Evolutionary conservation across 352 stramenopile species (phyloP).

Genomic region (Globisporangium paroecandrum): DNA sequence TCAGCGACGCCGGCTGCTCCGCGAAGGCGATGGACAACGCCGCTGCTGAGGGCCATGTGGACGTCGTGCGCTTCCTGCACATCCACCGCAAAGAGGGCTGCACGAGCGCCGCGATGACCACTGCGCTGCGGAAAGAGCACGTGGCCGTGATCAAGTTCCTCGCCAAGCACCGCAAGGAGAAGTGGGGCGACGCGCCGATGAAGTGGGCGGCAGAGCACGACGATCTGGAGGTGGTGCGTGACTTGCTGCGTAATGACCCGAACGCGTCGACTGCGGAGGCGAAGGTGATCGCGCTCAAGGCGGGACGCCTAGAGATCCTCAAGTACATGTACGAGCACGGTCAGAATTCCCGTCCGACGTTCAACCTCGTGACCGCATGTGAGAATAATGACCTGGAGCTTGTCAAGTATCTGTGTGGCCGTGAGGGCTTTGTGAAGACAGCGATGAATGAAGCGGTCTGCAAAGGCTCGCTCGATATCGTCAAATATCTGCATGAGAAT

Average conservation of each 20-base stretch:
- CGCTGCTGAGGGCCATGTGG: slow-evolving; percentile 30
- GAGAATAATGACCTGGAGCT: slow-evolving; percentile 43
- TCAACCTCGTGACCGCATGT: slow-evolving; percentile 42
- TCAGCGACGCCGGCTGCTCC: slow-evolving; percentile 30
- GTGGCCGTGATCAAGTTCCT: slow-evolving; percentile 43
- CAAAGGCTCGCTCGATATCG: slow-evolving; percentile 39
- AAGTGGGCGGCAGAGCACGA: slow-evolving; percentile 38
- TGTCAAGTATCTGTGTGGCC: slow-evolving; percentile 40
- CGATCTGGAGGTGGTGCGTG: slow-evolving; percentile 27
- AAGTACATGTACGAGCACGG: slow-evolving; percentile 53
- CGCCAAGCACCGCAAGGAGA: slow-evolving; percentile 37
- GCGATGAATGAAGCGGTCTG: slow-evolving; percentile 49
- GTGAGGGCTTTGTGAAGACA: slow-evolving; percentile 55
- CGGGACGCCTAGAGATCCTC: slow-evolving; percentile 41
- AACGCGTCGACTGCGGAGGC: slow-evolving; percentile 33
- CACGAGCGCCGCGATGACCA: slow-evolving; percentile 29
- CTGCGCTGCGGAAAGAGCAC: slow-evolving; percentile 32
- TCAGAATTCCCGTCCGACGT: slow-evolving; percentile 31
- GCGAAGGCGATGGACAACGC: slow-evolving; percentile 43
- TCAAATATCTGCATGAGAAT: slow-evolving; percentile 47
- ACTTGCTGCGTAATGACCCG: slow-evolving; percentile 34
- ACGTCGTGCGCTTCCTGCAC: slow-evolving; percentile 50
- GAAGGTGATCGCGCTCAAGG: slow-evolving; percentile 44
- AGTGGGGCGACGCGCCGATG: slow-evolving; percentile 34
- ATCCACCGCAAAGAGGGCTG: slow-evolving; percentile 45